Base-by-base conservation (phyloP, 176 grass and related monocot genomes). In the Oryza longistaminata region DNA sequence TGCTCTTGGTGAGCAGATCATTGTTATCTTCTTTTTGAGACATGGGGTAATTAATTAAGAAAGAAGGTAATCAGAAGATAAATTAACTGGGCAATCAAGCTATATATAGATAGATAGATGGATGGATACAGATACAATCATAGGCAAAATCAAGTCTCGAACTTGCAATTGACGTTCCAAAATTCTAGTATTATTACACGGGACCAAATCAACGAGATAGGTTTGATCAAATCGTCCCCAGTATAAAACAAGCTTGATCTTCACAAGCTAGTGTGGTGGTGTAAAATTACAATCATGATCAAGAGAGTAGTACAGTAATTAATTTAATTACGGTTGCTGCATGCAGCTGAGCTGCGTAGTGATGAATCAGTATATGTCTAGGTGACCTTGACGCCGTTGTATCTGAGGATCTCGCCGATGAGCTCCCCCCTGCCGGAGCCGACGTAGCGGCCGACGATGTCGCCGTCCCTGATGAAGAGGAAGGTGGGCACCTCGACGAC, bases 381-480 rank as follows among this genome's bases (percentile, higher is more conserved):
- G 48, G 91, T 96, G 76, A 93, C 92, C 61, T 82, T 89, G 53
- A 98, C 93, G 22, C 96, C 96, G 43, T 90, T 90, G 93, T 98
- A 90, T 76, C 85, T 88, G 74, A 98, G 93, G 75, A 98, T 98
- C 85, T 99, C 96, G 2, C 96, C 96, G 81, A 99, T 81, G 74
- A 99, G 96, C 83, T 99, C 93, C 3, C 96, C 96, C 71, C 88
- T 96, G n/a, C 93, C 93, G 12, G 96, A 98, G 3, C 96, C 96
- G 9, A 98, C 90, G 66, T 98, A 98, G 14, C 96, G 83, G 15
- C 93, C 96, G 26, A 87, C 49, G 71, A 99, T 95, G 16, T 92
- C 31, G 6, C 80, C 82, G 26, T 96, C 88, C 74, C 12, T 92
- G 85, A 99, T 99, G 85, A 99, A 98, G 74, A 99, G 70, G 87